Base-by-base conservation (phyloP, 2,329 filamentous ascomycete species). In the Ilyonectria destructans region DNA sequence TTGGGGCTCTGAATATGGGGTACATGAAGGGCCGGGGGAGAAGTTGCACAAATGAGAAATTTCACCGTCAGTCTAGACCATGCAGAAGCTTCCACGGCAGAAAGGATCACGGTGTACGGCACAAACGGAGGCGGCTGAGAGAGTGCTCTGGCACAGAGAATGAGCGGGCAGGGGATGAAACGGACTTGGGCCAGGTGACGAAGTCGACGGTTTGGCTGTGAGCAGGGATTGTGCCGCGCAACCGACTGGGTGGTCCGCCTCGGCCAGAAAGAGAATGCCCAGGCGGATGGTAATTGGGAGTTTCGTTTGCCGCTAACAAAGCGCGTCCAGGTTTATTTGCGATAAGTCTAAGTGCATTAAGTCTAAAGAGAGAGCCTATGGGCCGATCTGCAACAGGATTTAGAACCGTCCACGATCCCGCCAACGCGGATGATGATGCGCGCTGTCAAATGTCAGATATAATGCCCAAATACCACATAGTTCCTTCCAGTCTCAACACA, bases 41-140 rank as follows among this genome's bases (percentile, higher is more conserved):
- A 62, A 56, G 51, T 73, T 58, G 65, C 71, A 73, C 71, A 69
- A 73, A 73, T 71, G 21, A 43, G 19, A 71, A 19, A 71, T 58
- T 73, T 73, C 69, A 65, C 71, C 71, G 69, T 54, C 17, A 17
- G 8, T 31, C 52, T 40, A 23, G 59, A 23, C 40, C 19, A 29
- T 37, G 37, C 23, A 8, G 37, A 46, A 29, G 31, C 31, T 33
- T 12, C 31, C 12, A 33, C 31, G 33, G 8, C 12, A 13, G 3
- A 13, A 48, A 23, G 19, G 4, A 48, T 13, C 45, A 19, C 12
- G 45, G 19, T 54, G 56, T 37, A 66, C 45, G n/a, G 40, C 69
- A 56, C 35, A 19, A n/a, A 61, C 58, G 40, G 52, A 2, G 3
- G 46, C 17, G 17, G 37, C 37, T 40, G 37, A 40, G 37, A 40